A percentile compares a stretch with the other conserved stretches of the same genome.
phyloP scores from a whole-genome alignment of 805 yeast genomes.

The Candida nonsorbophila region DNA sequence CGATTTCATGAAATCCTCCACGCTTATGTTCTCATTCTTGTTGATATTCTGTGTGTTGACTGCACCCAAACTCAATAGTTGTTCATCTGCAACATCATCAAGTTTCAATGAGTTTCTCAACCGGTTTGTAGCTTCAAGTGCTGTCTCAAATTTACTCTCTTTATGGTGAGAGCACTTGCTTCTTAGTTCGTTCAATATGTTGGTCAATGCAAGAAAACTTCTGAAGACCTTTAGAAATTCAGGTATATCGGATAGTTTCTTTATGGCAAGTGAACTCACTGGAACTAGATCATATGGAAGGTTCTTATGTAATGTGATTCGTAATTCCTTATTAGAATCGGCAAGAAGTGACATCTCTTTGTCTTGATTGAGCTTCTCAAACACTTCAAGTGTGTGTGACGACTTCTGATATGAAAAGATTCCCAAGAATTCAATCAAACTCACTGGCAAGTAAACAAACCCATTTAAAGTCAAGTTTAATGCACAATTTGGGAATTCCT shows the following conservation, averaged over 20 bases:
- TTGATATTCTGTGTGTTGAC: slow-evolving; percentile 10
- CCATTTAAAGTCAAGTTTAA: slow-evolving; percentile 19
- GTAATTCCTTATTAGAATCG: slow-evolving; percentile 1
- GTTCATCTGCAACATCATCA: slow-evolving; percentile 34
- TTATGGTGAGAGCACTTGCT: slow-evolving; percentile 3
- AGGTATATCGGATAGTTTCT: slow-evolving; percentile 18
- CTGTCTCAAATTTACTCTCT: slow-evolving; percentile 2
- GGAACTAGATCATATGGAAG: slow-evolving; percentile 15
- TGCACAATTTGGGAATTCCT: slow-evolving; percentile 15
- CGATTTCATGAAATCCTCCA: slow-evolving; percentile 23
- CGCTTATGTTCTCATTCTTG: slow-evolving; percentile 10
- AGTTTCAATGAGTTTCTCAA: slow-evolving; percentile 30
- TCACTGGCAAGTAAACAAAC: slow-evolving; percentile 21
- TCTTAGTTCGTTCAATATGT: slow-evolving; percentile 8
- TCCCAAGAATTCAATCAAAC: slow-evolving; percentile 27
- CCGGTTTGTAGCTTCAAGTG: slow-evolving; percentile 19
- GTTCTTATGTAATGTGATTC: slow-evolving; percentile 3
- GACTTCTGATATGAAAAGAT: background rate
- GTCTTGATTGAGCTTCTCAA: slow-evolving; percentile 7
- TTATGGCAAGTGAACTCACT: slow-evolving; percentile 17
- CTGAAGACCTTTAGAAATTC: slow-evolving; percentile 23
- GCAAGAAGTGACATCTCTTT: slow-evolving; percentile 5
- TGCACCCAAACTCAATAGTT: slow-evolving; percentile 29
- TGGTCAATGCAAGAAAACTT: slow-evolving; percentile 24
- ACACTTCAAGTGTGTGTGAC: background rate